Base-by-base conservation (phyloP, 208 protist species). In the Blechomonas ayalai region DNA sequence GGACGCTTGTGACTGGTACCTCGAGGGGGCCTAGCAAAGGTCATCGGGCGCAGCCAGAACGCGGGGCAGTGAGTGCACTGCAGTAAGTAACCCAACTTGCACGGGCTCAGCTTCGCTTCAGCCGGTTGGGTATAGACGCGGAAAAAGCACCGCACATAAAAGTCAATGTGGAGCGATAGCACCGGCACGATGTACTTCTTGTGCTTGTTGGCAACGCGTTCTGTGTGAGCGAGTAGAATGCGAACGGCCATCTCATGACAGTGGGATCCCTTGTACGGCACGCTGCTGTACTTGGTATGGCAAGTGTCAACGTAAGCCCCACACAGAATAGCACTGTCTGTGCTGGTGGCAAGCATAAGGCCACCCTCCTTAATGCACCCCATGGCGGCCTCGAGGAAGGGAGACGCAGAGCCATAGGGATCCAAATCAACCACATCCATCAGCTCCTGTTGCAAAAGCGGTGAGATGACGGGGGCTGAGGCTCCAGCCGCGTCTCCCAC, bases 361-460 rank as follows among this genome's bases (percentile, higher is more conserved):
- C 97, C 95, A 35, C 97, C 98, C 22, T 99, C 90, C 25, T 84
- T 79, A 44, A 99, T 89, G 43, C 81, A 78, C 50, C 95, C 83
- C 10, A 99, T 88, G 0, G 98, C 98, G 2, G 47, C 74, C 41
- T 99, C 97, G 10, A 99, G 65, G 59, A 99, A 99, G 5, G 89
- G 91, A 3, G 93, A 82, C 9, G 97, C 96, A 1, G 97, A 87
- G 33, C 98, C 98, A 68, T 99, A 99, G 4, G 98, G 98, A 59
- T 99, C 98, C 3, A 99, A 74, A 59, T 99, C 98, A 12, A 99
- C 82, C 18, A 99, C 94, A 56, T 99, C 91, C 74, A 99, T 97
- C 38, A 58, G 68, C 64, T 80, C 66, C 16, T 93, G 64, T 53
- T 96, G 61, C 32, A 97, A 72, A 52, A 98, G 80, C 2, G 83